Base-by-base conservation (phyloP, 2,329 filamentous ascomycete genomes). In the Didymella exigua region DNA sequence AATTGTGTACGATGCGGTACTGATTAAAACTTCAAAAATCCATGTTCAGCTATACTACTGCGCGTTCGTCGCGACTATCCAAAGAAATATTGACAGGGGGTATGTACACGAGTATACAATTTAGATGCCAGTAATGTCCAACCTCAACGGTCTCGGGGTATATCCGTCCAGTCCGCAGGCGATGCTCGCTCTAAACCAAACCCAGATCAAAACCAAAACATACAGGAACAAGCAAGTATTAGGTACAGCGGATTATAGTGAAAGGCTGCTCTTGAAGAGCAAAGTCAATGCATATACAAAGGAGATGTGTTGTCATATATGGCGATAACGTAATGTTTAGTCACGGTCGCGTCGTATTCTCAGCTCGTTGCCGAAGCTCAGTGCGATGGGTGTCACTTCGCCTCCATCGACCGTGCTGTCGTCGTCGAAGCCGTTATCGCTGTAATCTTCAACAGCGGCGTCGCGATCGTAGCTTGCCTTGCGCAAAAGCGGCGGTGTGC, bases 381-480 rank as follows among this genome's bases (percentile, higher is more conserved):
- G 47, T 5, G 67, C 72, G 24, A 74, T 61, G 23, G 72, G 72
- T 36, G 71, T 74, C 43, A 71, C 31, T n/a, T 67, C 61, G 2
- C 73, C 72, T 3, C 71, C 73, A 46, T 78, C 79, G 24, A 78
- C 73, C 5, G 77, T 79, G 60, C 79, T 81, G 24, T 78, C 75
- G 54, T 84, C 81, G 54, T 83, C 81, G 33, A 80, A 79, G 18
- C 76, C 76, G 38, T 74, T 74, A 34, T 80, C 75, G 33, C 77
- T 78, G 52, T 79, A 81, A 43, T 73, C 76, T 31, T 77, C 69
- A 36, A 77, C 79, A 62, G 85, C 82, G 1, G 84, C 84, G 63
- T 86, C 84, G 58, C 80, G 79, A 62, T 87, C 85, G 58, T 86
- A 86, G 62, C 77, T 81, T 41, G 79, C 79, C 62, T 79, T 79